phyloP scores from a whole-genome alignment of 495 filamentous ascomycete genomes.

The Hypoxylon fuscum region DNA sequence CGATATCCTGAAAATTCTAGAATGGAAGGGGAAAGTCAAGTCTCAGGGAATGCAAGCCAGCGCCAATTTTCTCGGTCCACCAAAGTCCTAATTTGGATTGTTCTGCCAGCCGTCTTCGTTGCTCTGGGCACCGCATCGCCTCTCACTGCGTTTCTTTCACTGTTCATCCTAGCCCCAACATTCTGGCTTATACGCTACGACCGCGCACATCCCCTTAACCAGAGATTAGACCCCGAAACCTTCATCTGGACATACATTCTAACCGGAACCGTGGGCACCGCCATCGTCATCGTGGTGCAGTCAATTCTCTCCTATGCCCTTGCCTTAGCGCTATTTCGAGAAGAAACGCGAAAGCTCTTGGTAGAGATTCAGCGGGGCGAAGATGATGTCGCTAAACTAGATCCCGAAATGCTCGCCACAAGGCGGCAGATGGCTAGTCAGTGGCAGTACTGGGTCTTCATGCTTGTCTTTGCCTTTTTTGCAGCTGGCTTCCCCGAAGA shows the following conservation, averaged over 20 bases:
- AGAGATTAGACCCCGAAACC: slow-evolving; percentile 12
- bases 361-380: slow-evolving; percentile 11
- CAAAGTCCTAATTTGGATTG: slow-evolving; percentile 7
- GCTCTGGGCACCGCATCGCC: slow-evolving; percentile 8
- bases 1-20: too few species aligned
- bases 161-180: slow-evolving; percentile 2
- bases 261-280: slow-evolving; percentile 23
- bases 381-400: slow-evolving; percentile 15
- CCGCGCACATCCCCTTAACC: neutral
- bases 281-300: slow-evolving; percentile 20
- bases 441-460: slow-evolving; percentile 40
- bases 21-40: too few species aligned
- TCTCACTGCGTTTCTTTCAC: neutral
- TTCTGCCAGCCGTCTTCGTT: slow-evolving; percentile 7
- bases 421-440: slow-evolving; percentile 14
- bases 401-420: slow-evolving; percentile 8
- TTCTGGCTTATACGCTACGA: slow-evolving; percentile 5
- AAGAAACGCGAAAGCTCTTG: neutral
- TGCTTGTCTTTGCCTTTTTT: slow-evolving; percentile 19
- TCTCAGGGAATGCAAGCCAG: too few species aligned
- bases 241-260: slow-evolving; percentile 28
- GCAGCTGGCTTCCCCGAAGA: slow-evolving; percentile 34
- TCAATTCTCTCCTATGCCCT: slow-evolving; percentile 4
- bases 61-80: slow-evolving; percentile 5
- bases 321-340: slow-evolving; percentile 13